A percentile compares a stretch with the other conserved stretches of the same genome.
Evolutionary conservation across 2,329 filamentous ascomycete species (phyloP).

Genomic region (Tolypocladium nubicola): DNA sequence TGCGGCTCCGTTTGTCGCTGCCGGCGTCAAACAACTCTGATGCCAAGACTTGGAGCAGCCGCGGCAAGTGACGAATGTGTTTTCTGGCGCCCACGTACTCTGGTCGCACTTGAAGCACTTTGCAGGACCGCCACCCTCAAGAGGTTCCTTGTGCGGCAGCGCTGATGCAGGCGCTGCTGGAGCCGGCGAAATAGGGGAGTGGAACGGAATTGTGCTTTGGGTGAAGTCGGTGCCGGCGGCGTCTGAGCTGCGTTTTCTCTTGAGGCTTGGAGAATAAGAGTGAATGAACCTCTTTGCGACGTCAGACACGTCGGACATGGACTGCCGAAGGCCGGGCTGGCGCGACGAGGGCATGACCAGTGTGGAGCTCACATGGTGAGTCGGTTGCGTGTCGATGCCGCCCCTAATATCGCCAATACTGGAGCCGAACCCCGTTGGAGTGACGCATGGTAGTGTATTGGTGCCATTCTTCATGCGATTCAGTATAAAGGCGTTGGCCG

Average conservation of each 20-base stretch:
- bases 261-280: constrained; percentile 5
- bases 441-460: background rate
- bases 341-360: constrained; percentile 3
- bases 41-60: constrained; percentile 14
- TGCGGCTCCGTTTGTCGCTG: constrained; percentile 1
- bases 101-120: constrained; percentile 9
- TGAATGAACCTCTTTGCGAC: background rate
- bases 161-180: background rate
- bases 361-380: background rate
- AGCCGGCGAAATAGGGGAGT: constrained; percentile 4
- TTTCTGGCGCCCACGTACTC: background rate
- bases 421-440: background rate
- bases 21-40: constrained; percentile 9
- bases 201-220: constrained; percentile 20
- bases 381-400: background rate
- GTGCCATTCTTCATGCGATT: constrained; percentile 10
- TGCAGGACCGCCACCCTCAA: background rate
- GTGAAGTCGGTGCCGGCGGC: constrained; percentile 16
- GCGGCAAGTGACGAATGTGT: constrained; percentile 8
- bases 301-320: background rate
- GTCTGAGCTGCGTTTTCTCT: constrained; percentile 17
- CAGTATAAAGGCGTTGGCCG: constrained; percentile 15
- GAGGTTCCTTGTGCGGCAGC: background rate
- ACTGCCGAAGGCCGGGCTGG: background rate
- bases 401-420: background rate